phyloP scores from a whole-genome alignment of 2,329 filamentous ascomycete genomes.

The Pseudogymnoascus sp. region DNA sequence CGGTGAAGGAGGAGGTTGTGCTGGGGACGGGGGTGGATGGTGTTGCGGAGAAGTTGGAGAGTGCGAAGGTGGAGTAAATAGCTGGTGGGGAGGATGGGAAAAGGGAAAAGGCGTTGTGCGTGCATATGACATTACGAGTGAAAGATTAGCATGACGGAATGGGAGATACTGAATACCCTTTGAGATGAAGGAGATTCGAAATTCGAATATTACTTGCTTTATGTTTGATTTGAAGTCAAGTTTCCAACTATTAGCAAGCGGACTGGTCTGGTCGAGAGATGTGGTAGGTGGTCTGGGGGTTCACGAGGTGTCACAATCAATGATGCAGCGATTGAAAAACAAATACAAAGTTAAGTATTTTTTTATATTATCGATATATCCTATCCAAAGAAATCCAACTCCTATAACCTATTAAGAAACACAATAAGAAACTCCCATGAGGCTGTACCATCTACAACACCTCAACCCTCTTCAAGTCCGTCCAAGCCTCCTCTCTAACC shows the following conservation, averaged over 20 bases:
- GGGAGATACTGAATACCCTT: background rate
- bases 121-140: background rate
- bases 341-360: background rate
- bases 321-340: background rate
- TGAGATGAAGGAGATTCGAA: background rate
- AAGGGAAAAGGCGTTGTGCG: background rate
- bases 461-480: conserved; percentile 53
- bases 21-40: background rate
- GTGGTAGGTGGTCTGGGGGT: background rate
- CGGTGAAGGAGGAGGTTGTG: background rate
- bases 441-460: conserved; percentile 33
- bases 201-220: background rate
- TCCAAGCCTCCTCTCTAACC: conserved; percentile 51
- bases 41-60: background rate
- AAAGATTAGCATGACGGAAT: background rate
- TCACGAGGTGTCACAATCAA: background rate
- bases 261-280: background rate
- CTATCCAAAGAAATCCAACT: background rate
- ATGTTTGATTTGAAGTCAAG: background rate
- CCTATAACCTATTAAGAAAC: background rate
- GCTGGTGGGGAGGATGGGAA: background rate
- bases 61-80: background rate
- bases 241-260: too few species aligned
- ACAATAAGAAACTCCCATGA: background rate
- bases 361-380: background rate